phyloP scores from a whole-genome alignment of 495 filamentous ascomycete species.

The Mytilinidion resinicola region DNA sequence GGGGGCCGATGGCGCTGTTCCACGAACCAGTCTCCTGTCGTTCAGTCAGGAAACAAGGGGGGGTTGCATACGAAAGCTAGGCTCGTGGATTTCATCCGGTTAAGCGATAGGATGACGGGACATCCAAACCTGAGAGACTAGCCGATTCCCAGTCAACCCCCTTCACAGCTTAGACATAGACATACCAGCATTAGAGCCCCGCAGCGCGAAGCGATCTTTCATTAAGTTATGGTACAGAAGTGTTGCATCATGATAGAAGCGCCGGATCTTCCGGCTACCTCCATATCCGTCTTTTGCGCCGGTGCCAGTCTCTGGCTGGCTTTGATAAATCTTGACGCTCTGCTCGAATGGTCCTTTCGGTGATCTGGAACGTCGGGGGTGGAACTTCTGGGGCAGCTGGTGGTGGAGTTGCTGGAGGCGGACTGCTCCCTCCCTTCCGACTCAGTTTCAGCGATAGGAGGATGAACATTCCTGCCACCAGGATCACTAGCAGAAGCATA shows the following conservation, averaged over 20 bases:
- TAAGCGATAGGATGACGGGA: no score
- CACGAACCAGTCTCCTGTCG: no score
- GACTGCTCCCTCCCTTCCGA: constrained; percentile 4
- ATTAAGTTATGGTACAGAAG: not conserved
- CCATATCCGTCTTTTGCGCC: constrained; percentile 29
- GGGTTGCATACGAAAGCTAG: no score
- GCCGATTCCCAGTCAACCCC: no score
- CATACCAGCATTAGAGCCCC: not conserved
- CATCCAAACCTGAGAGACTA: no score
- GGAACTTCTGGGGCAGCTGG: constrained; percentile 4
- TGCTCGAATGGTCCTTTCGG: not conserved
- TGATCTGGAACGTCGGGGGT: not conserved
- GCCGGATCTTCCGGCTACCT: not conserved
- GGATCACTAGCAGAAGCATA: constrained; percentile 73
- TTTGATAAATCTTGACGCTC: constrained; percentile 4
- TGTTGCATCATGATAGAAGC: not conserved
- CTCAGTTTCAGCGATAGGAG: constrained; percentile 77
- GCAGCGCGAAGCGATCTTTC: not conserved
- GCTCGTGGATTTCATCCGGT: no score
- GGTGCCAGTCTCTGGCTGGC: constrained; percentile 19
- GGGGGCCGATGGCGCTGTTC: no score
- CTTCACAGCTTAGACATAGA: no score
- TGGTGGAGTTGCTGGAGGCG: constrained; percentile 3
- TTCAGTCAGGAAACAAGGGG: no score
- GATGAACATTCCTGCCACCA: constrained; percentile 83